Conservation (phyloP, 1,284 basidiomycete genomes). For the Grifola frondosa region DNA sequence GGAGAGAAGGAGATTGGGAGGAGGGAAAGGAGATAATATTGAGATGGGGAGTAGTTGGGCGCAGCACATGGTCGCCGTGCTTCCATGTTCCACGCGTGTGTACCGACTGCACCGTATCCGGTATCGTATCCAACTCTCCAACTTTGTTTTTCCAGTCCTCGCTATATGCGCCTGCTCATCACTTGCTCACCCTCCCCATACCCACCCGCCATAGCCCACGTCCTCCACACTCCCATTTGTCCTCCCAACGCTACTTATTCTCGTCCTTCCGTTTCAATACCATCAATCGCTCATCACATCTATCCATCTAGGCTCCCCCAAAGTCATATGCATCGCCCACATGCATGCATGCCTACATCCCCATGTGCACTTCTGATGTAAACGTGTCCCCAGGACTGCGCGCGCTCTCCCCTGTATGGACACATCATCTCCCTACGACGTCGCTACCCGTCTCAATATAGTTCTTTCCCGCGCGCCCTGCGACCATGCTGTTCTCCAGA, state of each 20-base stretch:
- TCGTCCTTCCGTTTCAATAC: slow-evolving; percentile 19
- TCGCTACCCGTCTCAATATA: too few species aligned
- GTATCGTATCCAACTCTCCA: not conserved
- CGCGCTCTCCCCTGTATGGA: not conserved
- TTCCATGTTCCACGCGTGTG: slow-evolving; percentile 26
- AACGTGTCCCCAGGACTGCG: too few species aligned
- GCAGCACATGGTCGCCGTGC: slow-evolving; percentile 27
- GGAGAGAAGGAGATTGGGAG: slow-evolving; percentile 26
- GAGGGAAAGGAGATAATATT: slow-evolving; percentile 23
- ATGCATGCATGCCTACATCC: too few species aligned
- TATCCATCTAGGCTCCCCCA: slow-evolving; percentile 17
- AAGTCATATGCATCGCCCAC: slow-evolving; percentile 19
- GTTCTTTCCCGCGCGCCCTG: too few species aligned
- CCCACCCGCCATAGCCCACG: not conserved
- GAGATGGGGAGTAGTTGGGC: slow-evolving; percentile 16
- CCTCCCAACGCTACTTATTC: slow-evolving; percentile 11
- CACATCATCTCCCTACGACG: too few species aligned
- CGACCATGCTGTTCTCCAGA: too few species aligned
- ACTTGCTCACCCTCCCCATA: slow-evolving; percentile 1
- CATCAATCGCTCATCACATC: slow-evolving; percentile 21
- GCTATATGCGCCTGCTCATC: slow-evolving; percentile 7
- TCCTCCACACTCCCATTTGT: slow-evolving; percentile 7
- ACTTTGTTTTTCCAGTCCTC: slow-evolving; percentile 15
- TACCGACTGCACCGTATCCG: not conserved
- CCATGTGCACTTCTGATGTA: too few species aligned